These are phyloP conservation scores for Linnemannia exigua DNA, from an alignment of 192 early-diverging fungal species.

Conservation along the genomic window DNA sequence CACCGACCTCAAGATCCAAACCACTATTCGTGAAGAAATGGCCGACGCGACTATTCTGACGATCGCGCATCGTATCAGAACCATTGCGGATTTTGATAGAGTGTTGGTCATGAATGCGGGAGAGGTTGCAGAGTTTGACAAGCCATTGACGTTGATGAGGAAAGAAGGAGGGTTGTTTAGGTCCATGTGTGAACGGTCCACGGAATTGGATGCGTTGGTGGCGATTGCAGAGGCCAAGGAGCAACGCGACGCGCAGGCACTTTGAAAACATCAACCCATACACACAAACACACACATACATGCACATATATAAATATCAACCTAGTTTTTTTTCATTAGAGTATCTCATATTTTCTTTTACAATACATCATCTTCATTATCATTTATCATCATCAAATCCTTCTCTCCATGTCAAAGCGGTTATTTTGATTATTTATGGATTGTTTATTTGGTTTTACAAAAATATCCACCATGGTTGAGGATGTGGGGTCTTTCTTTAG, in stretches of 20 bases:
- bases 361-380: neutral
- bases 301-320: neutral
- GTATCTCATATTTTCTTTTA: neutral
- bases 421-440: neutral
- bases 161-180: constrained; percentile 74
- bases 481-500: neutral
- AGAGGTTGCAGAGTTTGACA: constrained; percentile 83
- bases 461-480: neutral
- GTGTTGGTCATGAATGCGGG: constrained; percentile 80
- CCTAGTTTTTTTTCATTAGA: neutral
- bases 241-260: constrained; percentile 16
- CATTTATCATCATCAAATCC: neutral
- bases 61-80: constrained; percentile 90
- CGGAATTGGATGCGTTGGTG: constrained; percentile 81
- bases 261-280: neutral
- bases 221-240: constrained; percentile 69
- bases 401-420: neutral
- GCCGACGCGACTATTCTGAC: constrained; percentile 80
- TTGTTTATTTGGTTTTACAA: constrained; percentile 2
- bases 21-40: constrained; percentile 83
- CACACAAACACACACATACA: no score
- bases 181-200: constrained; percentile 85
- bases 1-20: constrained; percentile 88
- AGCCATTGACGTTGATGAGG: constrained; percentile 81
- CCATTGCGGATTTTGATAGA: constrained; percentile 81